A percentile compares a stretch with the other conserved stretches of the same genome.
These are phyloP conservation scores for Podila horticola DNA, from an alignment of 192 early-diverging fungal genomes.

Conservation along the genomic window DNA sequence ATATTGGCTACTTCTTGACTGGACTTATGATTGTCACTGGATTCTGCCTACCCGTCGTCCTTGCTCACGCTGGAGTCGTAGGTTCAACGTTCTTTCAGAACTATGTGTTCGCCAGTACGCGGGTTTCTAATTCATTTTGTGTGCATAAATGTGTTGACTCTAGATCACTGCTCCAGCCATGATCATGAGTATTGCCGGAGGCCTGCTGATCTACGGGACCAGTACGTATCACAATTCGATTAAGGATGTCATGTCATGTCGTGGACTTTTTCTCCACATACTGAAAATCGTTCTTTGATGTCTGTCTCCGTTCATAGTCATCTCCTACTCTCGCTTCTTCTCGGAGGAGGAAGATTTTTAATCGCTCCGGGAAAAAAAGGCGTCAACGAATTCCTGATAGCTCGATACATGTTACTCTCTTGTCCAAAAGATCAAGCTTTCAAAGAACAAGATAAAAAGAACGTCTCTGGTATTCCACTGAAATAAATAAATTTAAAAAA, in stretches of 20 bases:
- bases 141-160: not conserved
- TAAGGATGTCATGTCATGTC: not conserved
- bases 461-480: no score
- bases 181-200: constrained; percentile 90
- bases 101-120: not conserved
- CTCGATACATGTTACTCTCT: no score
- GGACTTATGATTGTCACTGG: constrained; percentile 93
- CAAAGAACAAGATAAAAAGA: not conserved
- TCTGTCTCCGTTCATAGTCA: constrained; percentile 51
- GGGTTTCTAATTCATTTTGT: not conserved
- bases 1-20: constrained; percentile 89
- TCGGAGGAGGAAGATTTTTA: constrained; percentile 65
- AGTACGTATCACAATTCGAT: constrained; percentile 60
- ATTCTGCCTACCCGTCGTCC: constrained; percentile 82
- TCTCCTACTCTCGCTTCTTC: constrained; percentile 67
- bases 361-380: not conserved
- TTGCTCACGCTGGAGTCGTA: constrained; percentile 85
- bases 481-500: no score
- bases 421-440: not conserved
- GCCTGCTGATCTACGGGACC: constrained; percentile 92
- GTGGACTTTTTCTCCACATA: not conserved
- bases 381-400: no score
- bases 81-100: constrained; percentile 13
- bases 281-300: not conserved
- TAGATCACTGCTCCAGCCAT: constrained; percentile 87